phyloP scores from a whole-genome alignment of 257 asterid genomes.

The Solanum chmielewskii region DNA sequence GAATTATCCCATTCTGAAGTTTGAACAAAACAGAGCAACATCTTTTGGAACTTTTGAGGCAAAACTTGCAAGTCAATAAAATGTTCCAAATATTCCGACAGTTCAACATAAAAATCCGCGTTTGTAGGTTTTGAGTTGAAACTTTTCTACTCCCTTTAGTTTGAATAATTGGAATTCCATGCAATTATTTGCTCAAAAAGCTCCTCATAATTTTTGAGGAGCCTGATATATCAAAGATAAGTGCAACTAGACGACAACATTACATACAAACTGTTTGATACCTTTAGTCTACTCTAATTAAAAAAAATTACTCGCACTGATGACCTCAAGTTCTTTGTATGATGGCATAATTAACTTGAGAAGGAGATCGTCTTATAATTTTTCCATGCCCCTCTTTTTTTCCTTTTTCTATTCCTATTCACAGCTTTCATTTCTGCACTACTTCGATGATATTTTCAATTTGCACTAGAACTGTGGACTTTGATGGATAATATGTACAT shows the following conservation, averaged over 20 bases:
- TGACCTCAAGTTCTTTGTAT: background rate
- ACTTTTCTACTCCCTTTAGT: background rate
- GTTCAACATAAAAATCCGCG: background rate
- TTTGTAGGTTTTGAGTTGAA: background rate
- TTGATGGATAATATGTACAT: background rate
- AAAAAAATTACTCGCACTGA: background rate
- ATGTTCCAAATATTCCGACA: background rate
- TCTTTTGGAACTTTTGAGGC: too few relatives aligned
- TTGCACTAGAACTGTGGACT: background rate
- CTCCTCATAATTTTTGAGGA: background rate
- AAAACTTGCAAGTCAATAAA: too few relatives aligned
- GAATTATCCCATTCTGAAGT: background rate
- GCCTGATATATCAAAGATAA: background rate
- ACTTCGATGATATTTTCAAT: background rate
- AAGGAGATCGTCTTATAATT: background rate
- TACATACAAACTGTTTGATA: background rate
- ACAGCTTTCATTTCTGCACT: background rate
- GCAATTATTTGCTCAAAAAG: background rate
- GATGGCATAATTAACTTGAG: background rate
- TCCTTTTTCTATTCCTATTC: background rate
- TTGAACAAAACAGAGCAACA: too few relatives aligned
- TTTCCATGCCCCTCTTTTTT: background rate
- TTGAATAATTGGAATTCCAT: background rate
- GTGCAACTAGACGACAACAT: background rate
- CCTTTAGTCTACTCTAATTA: background rate